Base-by-base conservation (phyloP, 2,329 filamentous ascomycete genomes). In the Venturia pyrina region DNA sequence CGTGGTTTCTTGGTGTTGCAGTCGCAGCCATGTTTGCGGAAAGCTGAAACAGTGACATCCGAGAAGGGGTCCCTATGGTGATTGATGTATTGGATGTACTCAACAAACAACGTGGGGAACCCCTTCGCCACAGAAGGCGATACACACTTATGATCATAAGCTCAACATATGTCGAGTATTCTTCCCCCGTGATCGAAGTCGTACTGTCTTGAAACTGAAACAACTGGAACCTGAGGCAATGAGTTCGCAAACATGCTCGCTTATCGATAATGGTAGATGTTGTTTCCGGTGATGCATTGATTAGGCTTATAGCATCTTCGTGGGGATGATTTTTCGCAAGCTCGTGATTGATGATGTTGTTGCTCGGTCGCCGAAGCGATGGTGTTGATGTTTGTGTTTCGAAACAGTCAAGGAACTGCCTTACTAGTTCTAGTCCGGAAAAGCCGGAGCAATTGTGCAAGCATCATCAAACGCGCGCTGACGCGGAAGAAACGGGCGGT, bases 381-480 rank as follows among this genome's bases (percentile, higher is more conserved):
- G 40, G 40, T 48, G 40, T 48, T n/a, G 60, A 59, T 44, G 53
- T 57, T 34, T 37, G 32, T n/a, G 53, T 59, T 59, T 59, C 53
- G 53, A 59, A 19, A 59, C 53, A 21, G 53, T 15, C 53, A 37
- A 10, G 53, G 53, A 5, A 37, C 19, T n/a, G n/a, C n/a, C n/a
- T n/a, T n/a, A n/a, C n/a, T n/a, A n/a, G n/a, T n/a, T n/a, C n/a
- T n/a, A n/a, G n/a, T n/a, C n/a, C n/a, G n/a, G n/a, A n/a, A n/a
- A 7, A 56, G 50, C 50, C 24, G 1, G 15, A 28, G 28, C 28
- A 4, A 28, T 28, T 28, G 2, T 28, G 28, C 28, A 4, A 28
- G 28, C 28, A 28, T 28, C 24, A 59, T 59, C 28, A 37, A 37
- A 59, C 32, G 32, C 53, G 28, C 28, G 11, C 7, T 59, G 53